Conservation (phyloP, 2,329 filamentous ascomycete species). For the Apiospora rasikravindrae region DNA sequence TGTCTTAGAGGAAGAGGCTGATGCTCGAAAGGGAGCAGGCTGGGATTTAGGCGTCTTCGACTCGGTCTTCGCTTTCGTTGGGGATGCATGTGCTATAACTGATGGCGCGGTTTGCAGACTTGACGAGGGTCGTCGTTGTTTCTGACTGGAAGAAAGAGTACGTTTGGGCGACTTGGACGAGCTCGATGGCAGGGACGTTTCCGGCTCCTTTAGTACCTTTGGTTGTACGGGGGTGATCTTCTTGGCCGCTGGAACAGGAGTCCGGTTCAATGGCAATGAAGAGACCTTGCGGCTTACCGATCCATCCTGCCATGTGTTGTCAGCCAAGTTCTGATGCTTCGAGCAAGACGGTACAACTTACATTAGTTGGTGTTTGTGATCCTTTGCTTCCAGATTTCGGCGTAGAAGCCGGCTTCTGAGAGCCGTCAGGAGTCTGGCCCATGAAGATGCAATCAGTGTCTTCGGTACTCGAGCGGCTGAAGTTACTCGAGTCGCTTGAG, state of each 20-base stretch:
- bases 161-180: background rate
- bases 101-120: background rate
- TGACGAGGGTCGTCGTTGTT: background rate
- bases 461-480: background rate
- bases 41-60: background rate
- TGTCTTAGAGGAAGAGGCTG: background rate
- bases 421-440: background rate
- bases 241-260: background rate
- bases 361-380: background rate
- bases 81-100: background rate
- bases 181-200: background rate
- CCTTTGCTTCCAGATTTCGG: background rate
- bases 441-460: background rate
- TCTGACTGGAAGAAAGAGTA: background rate
- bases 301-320: background rate
- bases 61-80: background rate
- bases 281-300: background rate
- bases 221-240: background rate
- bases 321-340: background rate
- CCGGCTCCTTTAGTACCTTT: background rate
- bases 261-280: background rate
- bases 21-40: background rate
- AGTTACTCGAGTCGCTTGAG: background rate
- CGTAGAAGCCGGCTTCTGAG: background rate
- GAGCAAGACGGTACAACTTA: background rate